These are phyloP conservation scores for Penicillium psychrosexuale DNA, from an alignment of 2,329 filamentous ascomycete genomes.

Conservation along the genomic window DNA sequence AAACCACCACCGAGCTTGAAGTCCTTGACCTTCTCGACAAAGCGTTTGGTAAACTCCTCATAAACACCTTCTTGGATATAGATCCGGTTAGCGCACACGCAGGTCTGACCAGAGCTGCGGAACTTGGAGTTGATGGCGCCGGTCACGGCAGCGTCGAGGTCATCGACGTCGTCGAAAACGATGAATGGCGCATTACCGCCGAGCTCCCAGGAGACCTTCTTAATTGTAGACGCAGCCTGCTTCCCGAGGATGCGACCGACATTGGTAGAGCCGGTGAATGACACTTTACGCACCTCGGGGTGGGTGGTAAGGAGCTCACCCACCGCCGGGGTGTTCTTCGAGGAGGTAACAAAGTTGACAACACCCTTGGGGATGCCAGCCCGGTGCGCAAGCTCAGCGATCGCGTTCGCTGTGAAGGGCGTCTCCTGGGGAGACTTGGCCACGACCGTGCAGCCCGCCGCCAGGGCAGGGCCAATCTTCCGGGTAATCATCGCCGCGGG, in stretches of 20 bases:
- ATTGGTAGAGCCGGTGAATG: conserved; percentile 77
- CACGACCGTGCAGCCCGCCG: conserved; percentile 93
- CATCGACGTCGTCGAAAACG: conserved; percentile 85
- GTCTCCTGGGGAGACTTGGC: conserved; percentile 90
- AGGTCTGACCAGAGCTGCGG: conserved; percentile 91
- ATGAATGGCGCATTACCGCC: conserved; percentile 96
- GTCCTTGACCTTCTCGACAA: conserved; percentile 52
- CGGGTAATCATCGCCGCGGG: conserved; percentile 54
- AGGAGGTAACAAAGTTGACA: conserved; percentile 79
- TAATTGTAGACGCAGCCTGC: conserved; percentile 77
- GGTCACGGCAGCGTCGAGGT: conserved; percentile 77
- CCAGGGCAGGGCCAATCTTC: conserved; percentile 61
- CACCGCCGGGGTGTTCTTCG: conserved; percentile 74
- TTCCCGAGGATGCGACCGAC: conserved; percentile 79
- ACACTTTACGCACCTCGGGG: conserved; percentile 78
- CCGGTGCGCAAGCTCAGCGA: conserved; percentile 80
- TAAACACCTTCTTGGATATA: conserved; percentile 53
- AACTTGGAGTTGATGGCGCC: conserved; percentile 88
- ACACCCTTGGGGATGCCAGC: conserved; percentile 89
- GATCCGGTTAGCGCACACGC: conserved; percentile 70
- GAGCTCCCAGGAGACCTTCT: conserved; percentile 85
- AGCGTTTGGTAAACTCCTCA: conserved; percentile 53
- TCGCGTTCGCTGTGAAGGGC: conserved; percentile 81
- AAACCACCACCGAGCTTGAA: conserved; percentile 50
- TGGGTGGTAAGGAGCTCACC: conserved; percentile 74